phyloP scores from a whole-genome alignment of 495 filamentous ascomycete genomes.

The Daldinia vernicosa region DNA sequence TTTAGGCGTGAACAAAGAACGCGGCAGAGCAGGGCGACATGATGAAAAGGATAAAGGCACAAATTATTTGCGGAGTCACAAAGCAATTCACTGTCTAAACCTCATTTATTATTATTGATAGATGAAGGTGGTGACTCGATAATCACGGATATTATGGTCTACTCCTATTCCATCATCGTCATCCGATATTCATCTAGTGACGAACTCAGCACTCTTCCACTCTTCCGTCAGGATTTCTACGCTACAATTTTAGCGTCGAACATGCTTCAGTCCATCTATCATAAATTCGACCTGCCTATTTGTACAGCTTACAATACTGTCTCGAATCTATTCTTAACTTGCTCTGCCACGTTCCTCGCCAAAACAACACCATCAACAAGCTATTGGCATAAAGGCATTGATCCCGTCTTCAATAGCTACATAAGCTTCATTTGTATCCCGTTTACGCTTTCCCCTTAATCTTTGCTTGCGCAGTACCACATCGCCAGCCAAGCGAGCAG shows the following conservation, averaged over 20 bases:
- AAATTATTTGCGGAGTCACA: constrained; percentile 3
- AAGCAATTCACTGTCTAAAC: constrained; percentile 8
- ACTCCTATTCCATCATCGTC: not conserved
- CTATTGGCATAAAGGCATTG: constrained; percentile 19
- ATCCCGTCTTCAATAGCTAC: not conserved
- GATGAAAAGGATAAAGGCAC: not conserved
- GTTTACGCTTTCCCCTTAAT: not conserved
- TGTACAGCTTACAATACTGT: constrained; percentile 11
- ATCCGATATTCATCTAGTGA: not conserved
- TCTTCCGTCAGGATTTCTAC: constrained; percentile 12
- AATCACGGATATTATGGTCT: not conserved
- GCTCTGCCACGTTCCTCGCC: constrained; percentile 26
- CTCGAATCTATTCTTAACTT: constrained; percentile 9
- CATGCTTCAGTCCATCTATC: constrained; percentile 17
- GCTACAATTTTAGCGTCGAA: constrained; percentile 22
- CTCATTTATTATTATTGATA: not conserved
- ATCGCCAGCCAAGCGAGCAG: constrained; percentile 1
- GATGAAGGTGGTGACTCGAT: not conserved
- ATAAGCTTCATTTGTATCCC: not conserved
- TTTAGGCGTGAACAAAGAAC: constrained; percentile 13
- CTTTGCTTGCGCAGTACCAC: not conserved
- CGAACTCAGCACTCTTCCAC: not conserved
- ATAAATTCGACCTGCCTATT: constrained; percentile 3
- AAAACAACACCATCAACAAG: constrained; percentile 3
- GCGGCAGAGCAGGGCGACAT: constrained; percentile 18